These are phyloP conservation scores for Reticulascus tulasneorum DNA, from an alignment of 2,329 filamentous ascomycete genomes.

Conservation along the genomic window DNA sequence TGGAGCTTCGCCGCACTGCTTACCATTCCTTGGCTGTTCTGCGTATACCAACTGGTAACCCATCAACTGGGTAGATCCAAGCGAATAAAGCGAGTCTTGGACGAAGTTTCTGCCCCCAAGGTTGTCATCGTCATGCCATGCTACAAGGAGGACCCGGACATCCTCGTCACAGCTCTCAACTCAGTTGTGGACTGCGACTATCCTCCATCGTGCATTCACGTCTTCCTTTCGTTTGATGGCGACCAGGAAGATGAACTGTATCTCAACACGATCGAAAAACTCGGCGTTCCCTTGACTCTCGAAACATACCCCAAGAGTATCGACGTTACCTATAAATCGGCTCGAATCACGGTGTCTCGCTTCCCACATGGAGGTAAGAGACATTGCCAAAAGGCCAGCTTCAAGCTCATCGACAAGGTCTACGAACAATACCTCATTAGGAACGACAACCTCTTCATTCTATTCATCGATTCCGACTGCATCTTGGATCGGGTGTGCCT, in stretches of 20 bases:
- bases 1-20: constrained; percentile 85
- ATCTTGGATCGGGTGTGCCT: constrained; percentile 87
- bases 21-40: constrained; percentile 87
- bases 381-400: constrained; percentile 89
- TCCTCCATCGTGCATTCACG: constrained; percentile 84
- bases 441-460: constrained; percentile 89
- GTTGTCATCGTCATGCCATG: constrained; percentile 96
- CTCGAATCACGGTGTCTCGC: constrained; percentile 83
- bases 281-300: constrained; percentile 75
- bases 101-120: constrained; percentile 84
- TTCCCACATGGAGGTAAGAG: constrained; percentile 93
- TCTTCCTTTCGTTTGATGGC: constrained; percentile 94
- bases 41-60: constrained; percentile 85
- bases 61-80: constrained; percentile 79
- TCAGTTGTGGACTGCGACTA: constrained; percentile 94
- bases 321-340: constrained; percentile 78
- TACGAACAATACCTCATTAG: constrained; percentile 81
- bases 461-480: constrained; percentile 97
- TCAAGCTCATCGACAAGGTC: constrained; percentile 87
- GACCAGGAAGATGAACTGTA: constrained; percentile 86
- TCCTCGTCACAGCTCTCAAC: constrained; percentile 81
- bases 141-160: constrained; percentile 84
- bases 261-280: constrained; percentile 75
- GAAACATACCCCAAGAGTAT: constrained; percentile 84
- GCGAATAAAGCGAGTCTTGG: constrained; percentile 77